These are phyloP conservation scores for Echinochloa phyllopogon DNA, from an alignment of 176 grass and related monocot genomes.

Conservation along the genomic window DNA sequence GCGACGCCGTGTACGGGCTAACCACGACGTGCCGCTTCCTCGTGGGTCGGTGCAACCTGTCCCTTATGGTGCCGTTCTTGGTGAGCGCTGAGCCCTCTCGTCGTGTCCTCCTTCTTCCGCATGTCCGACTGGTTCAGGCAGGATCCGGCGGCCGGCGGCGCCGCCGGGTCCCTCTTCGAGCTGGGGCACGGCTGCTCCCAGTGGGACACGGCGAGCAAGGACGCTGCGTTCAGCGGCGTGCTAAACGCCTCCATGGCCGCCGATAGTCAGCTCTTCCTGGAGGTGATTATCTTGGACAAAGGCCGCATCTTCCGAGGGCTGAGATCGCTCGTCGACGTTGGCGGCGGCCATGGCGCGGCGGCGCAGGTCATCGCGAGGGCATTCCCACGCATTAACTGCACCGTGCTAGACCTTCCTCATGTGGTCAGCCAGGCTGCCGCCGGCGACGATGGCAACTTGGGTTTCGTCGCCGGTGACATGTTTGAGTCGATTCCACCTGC, in stretches of 20 bases:
- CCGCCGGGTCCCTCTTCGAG: constrained; percentile 7
- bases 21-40: constrained; percentile 29
- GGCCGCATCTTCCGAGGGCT: constrained; percentile 44
- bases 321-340: constrained; percentile 50
- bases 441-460: constrained; percentile 29
- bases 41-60: background rate
- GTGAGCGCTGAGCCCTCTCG: background rate
- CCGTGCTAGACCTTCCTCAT: constrained; percentile 44
- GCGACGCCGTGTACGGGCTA: background rate
- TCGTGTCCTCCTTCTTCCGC: constrained; percentile 41
- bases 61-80: constrained; percentile 20
- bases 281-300: constrained; percentile 37
- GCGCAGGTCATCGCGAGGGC: constrained; percentile 40
- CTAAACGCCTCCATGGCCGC: background rate
- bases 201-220: constrained; percentile 22
- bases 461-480: constrained; percentile 49
- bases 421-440: background rate
- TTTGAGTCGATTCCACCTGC: constrained; percentile 34
- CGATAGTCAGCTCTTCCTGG: constrained; percentile 45
- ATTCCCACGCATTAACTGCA: constrained; percentile 54
- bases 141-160: background rate
- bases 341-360: constrained; percentile 37
- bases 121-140: constrained; percentile 24
- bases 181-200: constrained; percentile 23
- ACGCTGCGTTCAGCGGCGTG: background rate